Conservation (phyloP, 129 eudicot species). For the Kitagawia praeruptora region DNA sequence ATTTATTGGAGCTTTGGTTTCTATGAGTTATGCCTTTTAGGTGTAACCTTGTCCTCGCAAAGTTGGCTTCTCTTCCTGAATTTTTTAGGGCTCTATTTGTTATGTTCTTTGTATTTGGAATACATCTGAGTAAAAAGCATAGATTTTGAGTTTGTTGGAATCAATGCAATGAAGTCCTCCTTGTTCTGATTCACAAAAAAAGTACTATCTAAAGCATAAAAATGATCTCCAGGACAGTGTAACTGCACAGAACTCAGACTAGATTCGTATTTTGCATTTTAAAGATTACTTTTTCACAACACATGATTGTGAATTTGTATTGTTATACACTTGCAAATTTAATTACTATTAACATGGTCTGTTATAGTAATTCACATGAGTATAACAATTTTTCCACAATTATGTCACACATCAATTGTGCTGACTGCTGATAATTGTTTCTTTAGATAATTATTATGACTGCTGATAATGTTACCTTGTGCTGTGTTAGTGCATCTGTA, state of each 20-base stretch:
- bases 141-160: background rate
- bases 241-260: background rate
- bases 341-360: too few species aligned
- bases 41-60: constrained; percentile 17
- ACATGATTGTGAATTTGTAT: too few species aligned
- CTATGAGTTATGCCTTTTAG: constrained; percentile 19
- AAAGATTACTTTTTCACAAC: too few species aligned
- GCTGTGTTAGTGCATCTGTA: too few species aligned
- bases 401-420: too few species aligned
- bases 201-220: background rate
- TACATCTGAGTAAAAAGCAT: background rate
- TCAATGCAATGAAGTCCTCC: background rate
- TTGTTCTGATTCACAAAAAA: background rate
- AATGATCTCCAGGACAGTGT: too few species aligned
- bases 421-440: too few species aligned
- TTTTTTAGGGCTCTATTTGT: background rate
- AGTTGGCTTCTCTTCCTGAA: background rate
- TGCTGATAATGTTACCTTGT: background rate
- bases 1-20: constrained; percentile 30
- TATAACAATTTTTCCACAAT: too few species aligned
- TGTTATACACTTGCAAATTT: too few species aligned
- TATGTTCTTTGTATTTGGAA: background rate
- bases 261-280: too few species aligned
- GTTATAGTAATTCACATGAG: too few species aligned
- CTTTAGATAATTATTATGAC: too few species aligned